These are phyloP conservation scores for Pyricularia sp. DNA, from an alignment of 2,329 filamentous ascomycete species.

Conservation along the genomic window DNA sequence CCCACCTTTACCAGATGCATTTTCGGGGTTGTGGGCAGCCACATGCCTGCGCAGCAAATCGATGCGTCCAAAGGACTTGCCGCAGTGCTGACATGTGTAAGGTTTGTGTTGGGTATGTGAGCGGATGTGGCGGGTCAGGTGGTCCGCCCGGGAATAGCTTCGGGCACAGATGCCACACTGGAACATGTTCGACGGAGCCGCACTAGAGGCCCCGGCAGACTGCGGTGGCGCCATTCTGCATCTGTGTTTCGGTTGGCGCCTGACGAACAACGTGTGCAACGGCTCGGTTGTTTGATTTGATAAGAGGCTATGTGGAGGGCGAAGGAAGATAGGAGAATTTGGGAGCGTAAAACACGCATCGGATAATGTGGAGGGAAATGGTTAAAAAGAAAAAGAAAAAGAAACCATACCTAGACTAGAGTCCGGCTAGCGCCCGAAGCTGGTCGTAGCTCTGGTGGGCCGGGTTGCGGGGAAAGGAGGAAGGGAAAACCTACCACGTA, in stretches of 20 bases:
- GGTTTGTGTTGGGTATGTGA: background rate
- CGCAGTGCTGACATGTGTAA: constrained; percentile 1
- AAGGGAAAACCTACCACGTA: no score
- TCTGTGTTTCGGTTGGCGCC: background rate
- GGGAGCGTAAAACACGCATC: background rate
- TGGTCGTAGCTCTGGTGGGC: no score
- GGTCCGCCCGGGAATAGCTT: background rate
- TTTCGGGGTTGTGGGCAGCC: background rate
- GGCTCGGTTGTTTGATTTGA: background rate
- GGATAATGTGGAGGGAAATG: background rate
- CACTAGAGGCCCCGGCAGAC: background rate
- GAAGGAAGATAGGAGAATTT: background rate
- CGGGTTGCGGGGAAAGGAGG: background rate
- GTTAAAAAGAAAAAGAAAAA: no score
- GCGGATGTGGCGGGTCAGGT: constrained; percentile 2
- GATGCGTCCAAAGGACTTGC: background rate
- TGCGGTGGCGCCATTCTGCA: background rate
- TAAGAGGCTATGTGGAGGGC: background rate
- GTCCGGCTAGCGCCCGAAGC: background rate
- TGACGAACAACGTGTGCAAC: background rate
- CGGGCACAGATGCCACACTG: constrained; percentile 3
- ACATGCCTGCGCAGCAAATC: background rate
- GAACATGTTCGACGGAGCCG: background rate
- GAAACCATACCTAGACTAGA: no score
- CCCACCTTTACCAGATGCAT: background rate